Conservation (phyloP, 441 rosid species). For the Aquilaria agallochum region DNA sequence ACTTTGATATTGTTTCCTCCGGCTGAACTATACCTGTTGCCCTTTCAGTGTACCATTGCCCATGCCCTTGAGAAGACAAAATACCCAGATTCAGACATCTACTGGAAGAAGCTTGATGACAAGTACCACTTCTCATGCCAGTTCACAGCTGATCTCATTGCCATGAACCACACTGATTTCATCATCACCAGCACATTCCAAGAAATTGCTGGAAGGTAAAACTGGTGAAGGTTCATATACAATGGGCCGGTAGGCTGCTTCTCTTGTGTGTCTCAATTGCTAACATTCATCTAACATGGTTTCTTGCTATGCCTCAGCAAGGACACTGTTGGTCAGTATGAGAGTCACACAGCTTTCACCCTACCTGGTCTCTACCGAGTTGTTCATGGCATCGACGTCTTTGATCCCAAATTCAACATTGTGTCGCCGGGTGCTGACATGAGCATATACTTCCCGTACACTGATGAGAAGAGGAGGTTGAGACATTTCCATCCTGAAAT, state of each 20-base stretch:
- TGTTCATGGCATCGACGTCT: conserved; percentile 90
- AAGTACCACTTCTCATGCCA: conserved; percentile 97
- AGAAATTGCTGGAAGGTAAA: conserved; percentile 95
- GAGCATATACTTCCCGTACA: conserved; percentile 82
- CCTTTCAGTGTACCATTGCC: conserved; percentile 83
- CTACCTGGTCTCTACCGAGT: conserved; percentile 94
- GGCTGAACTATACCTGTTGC: conserved; percentile 2
- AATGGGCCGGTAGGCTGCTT: not conserved
- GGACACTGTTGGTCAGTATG: conserved; percentile 94
- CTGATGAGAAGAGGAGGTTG: conserved; percentile 62
- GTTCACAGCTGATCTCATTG: conserved; percentile 90
- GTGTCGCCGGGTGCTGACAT: conserved; percentile 96
- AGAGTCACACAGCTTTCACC: conserved; percentile 95
- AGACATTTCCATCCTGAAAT: conserved; percentile 74
- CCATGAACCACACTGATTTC: conserved; percentile 97
- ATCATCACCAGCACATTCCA: conserved; percentile 98
- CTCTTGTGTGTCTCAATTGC: too few species aligned
- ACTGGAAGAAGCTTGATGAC: conserved; percentile 90
- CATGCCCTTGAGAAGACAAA: conserved; percentile 96
- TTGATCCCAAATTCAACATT: conserved; percentile 95
- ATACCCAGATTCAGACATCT: conserved; percentile 91
- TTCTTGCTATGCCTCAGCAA: conserved; percentile 47
- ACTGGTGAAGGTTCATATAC: not conserved
- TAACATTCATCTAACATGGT: not conserved
- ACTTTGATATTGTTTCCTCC: not conserved